Percentiles rank a stretch among this genome's conserved stretches.
Conservation (phyloP, 1,284 basidiomycete species). For the Testicularia cyperi region DNA sequence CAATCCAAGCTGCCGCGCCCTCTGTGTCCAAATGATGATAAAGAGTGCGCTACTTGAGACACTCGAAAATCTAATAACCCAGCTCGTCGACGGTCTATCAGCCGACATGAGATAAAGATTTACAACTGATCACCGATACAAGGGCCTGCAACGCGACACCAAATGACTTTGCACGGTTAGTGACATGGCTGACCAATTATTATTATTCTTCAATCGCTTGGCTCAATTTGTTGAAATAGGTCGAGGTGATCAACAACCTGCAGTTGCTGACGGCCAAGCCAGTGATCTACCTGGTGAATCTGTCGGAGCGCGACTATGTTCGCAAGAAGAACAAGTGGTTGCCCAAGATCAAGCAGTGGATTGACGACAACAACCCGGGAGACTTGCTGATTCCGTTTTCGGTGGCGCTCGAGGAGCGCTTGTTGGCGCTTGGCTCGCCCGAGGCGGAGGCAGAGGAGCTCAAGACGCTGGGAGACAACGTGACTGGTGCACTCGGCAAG, state of each 20-base stretch:
- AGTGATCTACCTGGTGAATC: constrained; percentile 96
- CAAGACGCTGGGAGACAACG: constrained; percentile 48
- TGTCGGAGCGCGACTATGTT: constrained; percentile 91
- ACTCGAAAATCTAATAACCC: constrained; percentile 71
- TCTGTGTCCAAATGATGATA: constrained; percentile 67
- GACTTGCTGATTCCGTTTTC: constrained; percentile 96
- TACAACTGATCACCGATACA: no score
- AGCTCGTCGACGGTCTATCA: constrained; percentile 70
- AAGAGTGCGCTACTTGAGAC: constrained; percentile 67
- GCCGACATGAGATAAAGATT: constrained; percentile 56
- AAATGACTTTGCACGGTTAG: no score
- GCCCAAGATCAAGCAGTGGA: constrained; percentile 97
- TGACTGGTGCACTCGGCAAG: constrained; percentile 54
- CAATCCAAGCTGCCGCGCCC: background rate
- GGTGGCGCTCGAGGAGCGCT: constrained; percentile 89
- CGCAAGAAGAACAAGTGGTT: constrained; percentile 99
- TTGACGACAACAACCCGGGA: constrained; percentile 94
- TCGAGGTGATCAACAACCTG: constrained; percentile 91
- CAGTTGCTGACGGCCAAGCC: constrained; percentile 93
- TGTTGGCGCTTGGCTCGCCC: constrained; percentile 64
- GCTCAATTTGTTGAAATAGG: constrained; percentile 65
- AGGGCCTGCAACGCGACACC: no score
- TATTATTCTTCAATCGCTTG: background rate
- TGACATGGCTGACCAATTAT: no score
- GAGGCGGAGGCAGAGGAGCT: constrained; percentile 55